phyloP scores from a whole-genome alignment of 768 basidiomycete genomes.

The Leccinellum luteum region DNA sequence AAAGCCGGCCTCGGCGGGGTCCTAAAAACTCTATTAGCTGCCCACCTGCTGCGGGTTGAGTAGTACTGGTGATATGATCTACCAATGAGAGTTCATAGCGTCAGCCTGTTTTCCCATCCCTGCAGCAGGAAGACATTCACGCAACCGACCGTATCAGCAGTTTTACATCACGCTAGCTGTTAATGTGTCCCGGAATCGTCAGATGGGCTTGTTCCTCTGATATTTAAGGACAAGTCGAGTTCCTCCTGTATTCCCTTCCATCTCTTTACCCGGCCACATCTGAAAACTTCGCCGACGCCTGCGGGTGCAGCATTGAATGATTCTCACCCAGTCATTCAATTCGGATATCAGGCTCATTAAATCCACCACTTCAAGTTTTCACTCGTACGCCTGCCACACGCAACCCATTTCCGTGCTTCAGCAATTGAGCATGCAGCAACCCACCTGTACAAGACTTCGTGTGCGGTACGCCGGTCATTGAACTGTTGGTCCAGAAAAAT shows the following conservation, averaged over 20 bases:
- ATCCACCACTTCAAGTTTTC: constrained; percentile 23
- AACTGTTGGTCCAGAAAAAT: background rate
- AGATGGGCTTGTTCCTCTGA: constrained; percentile 15
- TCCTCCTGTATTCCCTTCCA: constrained; percentile 6
- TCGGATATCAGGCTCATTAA: constrained; percentile 27
- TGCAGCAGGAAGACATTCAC: constrained; percentile 10
- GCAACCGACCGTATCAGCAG: constrained; percentile 29
- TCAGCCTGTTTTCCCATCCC: constrained; percentile 25
- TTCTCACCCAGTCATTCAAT: constrained; percentile 24
- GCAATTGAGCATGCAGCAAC: constrained; percentile 52
- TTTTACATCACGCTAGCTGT: constrained; percentile 33
- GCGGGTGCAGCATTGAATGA: constrained; percentile 22
- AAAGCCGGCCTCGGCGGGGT: constrained; percentile 13
- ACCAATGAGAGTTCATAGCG: constrained; percentile 17
- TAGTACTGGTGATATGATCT: constrained; percentile 17
- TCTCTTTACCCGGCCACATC: background rate
- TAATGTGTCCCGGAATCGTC: constrained; percentile 26
- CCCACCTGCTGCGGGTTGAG: constrained; percentile 16
- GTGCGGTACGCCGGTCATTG: constrained; percentile 35
- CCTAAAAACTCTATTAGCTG: constrained; percentile 33
- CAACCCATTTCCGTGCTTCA: constrained; percentile 10
- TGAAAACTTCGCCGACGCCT: constrained; percentile 10
- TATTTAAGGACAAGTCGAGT: constrained; percentile 30
- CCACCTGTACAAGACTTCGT: constrained; percentile 64
- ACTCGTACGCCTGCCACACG: constrained; percentile 19